These are phyloP conservation scores for Pseudogymnoascus sp. DNA, from an alignment of 2,329 filamentous ascomycete genomes.

Conservation along the genomic window DNA sequence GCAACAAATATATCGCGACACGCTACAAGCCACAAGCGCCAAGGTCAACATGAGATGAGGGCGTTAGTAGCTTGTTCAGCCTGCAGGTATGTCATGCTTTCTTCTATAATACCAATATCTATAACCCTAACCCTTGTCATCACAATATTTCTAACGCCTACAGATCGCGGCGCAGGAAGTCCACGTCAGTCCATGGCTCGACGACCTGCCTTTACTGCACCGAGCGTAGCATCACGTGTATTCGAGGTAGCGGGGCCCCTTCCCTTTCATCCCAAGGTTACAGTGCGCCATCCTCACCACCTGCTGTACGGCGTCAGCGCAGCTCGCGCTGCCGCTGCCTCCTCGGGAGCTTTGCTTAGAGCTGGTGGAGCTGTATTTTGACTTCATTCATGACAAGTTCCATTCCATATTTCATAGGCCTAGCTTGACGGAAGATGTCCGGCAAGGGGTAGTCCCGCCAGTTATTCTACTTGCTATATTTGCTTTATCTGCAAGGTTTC, in stretches of 20 bases:
- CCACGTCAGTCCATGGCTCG: background rate
- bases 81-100: background rate
- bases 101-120: background rate
- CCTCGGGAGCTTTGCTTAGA: conserved; percentile 14
- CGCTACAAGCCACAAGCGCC: background rate
- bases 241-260: background rate
- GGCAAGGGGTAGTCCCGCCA: conserved; percentile 13
- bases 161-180: background rate
- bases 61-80: background rate
- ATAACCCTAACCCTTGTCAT: background rate
- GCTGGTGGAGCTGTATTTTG: conserved; percentile 21
- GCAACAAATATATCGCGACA: background rate
- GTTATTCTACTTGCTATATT: conserved; percentile 20
- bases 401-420: conserved; percentile 22
- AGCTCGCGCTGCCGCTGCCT: background rate
- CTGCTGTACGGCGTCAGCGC: background rate
- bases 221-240: background rate
- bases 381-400: conserved; percentile 22
- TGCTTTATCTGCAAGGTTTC: conserved; percentile 20
- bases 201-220: background rate
- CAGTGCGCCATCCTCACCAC: background rate
- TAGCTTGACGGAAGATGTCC: conserved; percentile 17
- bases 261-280: background rate
- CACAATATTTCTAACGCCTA: background rate
- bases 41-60: conserved; percentile 1